Evolutionary conservation across 176 grass and related monocot species (phyloP).

Genomic region (Metroxylon sagu): DNA sequence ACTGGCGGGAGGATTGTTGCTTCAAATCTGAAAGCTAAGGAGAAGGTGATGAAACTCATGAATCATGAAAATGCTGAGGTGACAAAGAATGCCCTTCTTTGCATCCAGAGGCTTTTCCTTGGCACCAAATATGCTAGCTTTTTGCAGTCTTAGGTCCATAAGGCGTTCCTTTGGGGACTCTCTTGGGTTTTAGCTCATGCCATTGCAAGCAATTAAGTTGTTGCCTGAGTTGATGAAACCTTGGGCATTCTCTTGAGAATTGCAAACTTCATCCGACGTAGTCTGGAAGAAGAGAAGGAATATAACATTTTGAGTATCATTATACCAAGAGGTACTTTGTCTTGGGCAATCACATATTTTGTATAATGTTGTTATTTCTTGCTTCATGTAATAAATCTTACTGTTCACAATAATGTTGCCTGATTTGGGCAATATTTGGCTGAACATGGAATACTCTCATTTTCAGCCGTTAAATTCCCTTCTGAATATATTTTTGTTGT

Average conservation of each 20-base stretch:
- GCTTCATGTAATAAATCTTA: conserved; percentile 58
- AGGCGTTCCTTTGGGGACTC: conserved; percentile 8
- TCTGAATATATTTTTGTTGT: too few relatives aligned
- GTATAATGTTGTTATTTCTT: conserved; percentile 30
- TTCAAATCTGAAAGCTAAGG: conserved; percentile 79
- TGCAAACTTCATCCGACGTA: conserved; percentile 19
- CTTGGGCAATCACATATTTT: conserved; percentile 29
- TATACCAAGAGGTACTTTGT: conserved; percentile 26
- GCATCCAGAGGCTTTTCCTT: conserved; percentile 95
- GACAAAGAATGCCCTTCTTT: conserved; percentile 73
- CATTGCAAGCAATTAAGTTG: too few relatives aligned
- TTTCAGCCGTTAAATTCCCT: too few relatives aligned
- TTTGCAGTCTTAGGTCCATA: conserved; percentile 44
- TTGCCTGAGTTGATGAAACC: too few relatives aligned
- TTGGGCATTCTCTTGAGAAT: conserved; percentile 19
- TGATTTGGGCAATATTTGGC: too few relatives aligned
- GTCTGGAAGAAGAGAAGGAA: conserved; percentile 1
- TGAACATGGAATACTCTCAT: too few relatives aligned
- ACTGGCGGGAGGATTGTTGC: conserved; percentile 63
- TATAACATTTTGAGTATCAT: conserved; percentile 9
- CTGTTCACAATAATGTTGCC: not conserved
- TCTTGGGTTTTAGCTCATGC: too few relatives aligned
- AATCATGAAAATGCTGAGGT: conserved; percentile 77
- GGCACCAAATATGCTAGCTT: conserved; percentile 90
- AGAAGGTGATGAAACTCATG: conserved; percentile 93